Evolutionary conservation across 768 basidiomycete genomes (phyloP).

Genomic region (Collybia sordida): DNA sequence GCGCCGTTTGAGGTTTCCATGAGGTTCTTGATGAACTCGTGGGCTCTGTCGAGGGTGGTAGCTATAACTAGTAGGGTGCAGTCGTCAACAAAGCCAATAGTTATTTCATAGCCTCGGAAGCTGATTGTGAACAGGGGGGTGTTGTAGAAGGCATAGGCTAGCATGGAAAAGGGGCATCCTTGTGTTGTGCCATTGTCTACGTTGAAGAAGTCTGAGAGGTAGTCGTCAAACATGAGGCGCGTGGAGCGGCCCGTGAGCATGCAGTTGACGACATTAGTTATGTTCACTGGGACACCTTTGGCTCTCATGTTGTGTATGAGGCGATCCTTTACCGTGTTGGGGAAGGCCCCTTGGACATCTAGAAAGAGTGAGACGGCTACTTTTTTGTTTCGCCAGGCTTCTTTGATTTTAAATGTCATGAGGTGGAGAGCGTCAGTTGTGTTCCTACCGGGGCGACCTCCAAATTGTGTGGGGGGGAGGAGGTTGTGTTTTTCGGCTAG

Average conservation of each 20-base stretch:
- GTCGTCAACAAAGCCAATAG: too few species aligned
- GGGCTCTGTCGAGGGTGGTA: too few species aligned
- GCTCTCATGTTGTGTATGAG: neutral
- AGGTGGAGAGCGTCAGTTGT: neutral
- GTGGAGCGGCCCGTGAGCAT: neutral
- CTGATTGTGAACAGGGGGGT: slow-evolving; percentile 9
- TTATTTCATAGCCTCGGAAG: too few species aligned
- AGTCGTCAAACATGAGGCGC: neutral
- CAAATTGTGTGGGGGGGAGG: slow-evolving; percentile 5
- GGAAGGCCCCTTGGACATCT: slow-evolving; percentile 1
- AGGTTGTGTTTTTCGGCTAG: slow-evolving; percentile 12
- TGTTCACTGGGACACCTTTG: too few species aligned
- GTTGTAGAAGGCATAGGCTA: neutral
- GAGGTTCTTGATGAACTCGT: too few species aligned
- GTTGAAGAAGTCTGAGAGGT: slow-evolving; percentile 12
- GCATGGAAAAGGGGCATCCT: slow-evolving; percentile 23
- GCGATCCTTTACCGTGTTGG: neutral
- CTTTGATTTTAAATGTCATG: neutral
- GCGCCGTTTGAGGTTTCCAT: too few species aligned
- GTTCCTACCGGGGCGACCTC: neutral
- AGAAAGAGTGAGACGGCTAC: too few species aligned
- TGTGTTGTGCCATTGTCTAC: slow-evolving; percentile 24
- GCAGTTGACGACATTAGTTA: too few species aligned
- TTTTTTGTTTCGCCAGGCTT: neutral
- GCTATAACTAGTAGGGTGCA: too few species aligned